Conservation (phyloP, 2,329 filamentous ascomycete species). For the Pestalotiopsis sp. region DNA sequence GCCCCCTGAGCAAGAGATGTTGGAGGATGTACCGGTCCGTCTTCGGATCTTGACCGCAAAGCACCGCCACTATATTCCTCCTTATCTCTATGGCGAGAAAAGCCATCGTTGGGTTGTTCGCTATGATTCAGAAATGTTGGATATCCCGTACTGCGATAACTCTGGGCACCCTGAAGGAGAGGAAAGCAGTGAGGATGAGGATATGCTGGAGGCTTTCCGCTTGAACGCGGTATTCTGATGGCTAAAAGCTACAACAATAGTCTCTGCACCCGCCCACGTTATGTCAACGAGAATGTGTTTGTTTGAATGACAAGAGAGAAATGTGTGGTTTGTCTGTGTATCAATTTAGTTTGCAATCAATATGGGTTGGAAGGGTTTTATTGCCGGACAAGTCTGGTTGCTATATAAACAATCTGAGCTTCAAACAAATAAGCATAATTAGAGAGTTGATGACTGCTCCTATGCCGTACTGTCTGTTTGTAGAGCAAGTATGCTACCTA, state of each 20-base stretch:
- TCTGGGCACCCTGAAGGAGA: neutral
- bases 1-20: neutral
- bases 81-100: constrained; percentile 6
- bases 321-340: too few species aligned
- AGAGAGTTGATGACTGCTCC: too few species aligned
- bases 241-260: neutral
- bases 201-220: constrained; percentile 3
- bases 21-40: neutral
- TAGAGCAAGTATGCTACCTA: too few species aligned
- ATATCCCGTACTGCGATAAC: neutral
- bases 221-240: neutral
- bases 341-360: too few species aligned
- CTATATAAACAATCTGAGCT: too few species aligned
- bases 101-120: constrained; percentile 1
- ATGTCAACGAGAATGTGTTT: too few species aligned
- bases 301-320: too few species aligned
- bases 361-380: too few species aligned
- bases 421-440: too few species aligned
- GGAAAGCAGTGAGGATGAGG: constrained; percentile 11
- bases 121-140: constrained; percentile 1
- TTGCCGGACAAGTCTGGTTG: too few species aligned
- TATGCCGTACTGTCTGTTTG: too few species aligned
- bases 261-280: too few species aligned
- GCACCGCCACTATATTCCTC: neutral
- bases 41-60: constrained; percentile 3